Base-by-base conservation (phyloP, 139 green algal genomes). In the Gonium pectorale region DNA sequence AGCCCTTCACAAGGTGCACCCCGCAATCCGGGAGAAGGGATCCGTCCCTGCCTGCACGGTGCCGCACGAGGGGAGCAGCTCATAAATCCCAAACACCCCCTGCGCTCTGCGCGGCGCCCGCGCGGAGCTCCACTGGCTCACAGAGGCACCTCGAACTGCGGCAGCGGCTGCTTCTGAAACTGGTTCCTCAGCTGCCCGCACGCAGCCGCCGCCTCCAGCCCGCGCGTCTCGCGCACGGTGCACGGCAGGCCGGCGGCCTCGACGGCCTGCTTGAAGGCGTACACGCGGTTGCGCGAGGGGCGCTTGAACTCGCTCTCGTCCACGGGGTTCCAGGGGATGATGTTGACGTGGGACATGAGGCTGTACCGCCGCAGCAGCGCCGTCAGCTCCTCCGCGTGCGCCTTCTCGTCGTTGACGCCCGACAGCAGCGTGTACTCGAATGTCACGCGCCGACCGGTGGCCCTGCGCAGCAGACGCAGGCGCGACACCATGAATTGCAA, bases 401-500 rank as follows among this genome's bases (percentile, higher is more conserved):
- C 51, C 0, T 82, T 51, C 4, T 59, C 44, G 81, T 98, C 96
- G 68, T 99, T 99, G 43, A 96, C 88, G 37, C 94, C 95, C 2
- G 73, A 67, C 71, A 99, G 86, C 21, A 99, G 92, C 0, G 95
- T 98, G 93, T 99, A 99, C 89, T 99, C 97, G 79, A 99, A 99
- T 2, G 93, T 98, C 5, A 99, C 92, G 2, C 97, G 87, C 5
- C 97, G 89, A 43, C 95, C 92, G 1, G 97, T 99, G 40, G 70
- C 31, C 27, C 73, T 66, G 72, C 88, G 90, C 38, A 22, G n/a
- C n/a, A n/a, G n/a, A n/a, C n/a, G n/a, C n/a, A n/a, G n/a, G n/a
- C n/a, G n/a, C n/a, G n/a, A n/a, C n/a, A n/a, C n/a, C n/a, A n/a
- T n/a, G n/a, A n/a, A n/a, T n/a, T n/a, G n/a, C n/a, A n/a, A n/a